Evolutionary conservation across 2,329 filamentous ascomycete genomes (phyloP).

Genomic region (Ophiostoma himal-ulmi): DNA sequence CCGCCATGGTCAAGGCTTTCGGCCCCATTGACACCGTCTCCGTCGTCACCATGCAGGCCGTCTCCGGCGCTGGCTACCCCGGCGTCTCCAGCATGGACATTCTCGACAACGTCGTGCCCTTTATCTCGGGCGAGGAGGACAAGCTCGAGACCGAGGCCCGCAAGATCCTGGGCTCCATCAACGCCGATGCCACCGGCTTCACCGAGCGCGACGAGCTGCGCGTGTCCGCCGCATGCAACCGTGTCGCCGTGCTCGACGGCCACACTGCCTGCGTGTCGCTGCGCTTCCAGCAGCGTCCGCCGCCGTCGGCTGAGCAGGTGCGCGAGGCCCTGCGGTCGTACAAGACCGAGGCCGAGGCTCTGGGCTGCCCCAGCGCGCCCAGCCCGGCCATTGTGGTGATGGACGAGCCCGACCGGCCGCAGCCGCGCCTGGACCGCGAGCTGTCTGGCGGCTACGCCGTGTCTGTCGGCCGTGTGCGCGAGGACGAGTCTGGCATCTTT

Average conservation of each 20-base stretch:
- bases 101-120: constrained; percentile 92
- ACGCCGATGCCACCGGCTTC: constrained; percentile 66
- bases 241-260: constrained; percentile 90
- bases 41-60: constrained; percentile 91
- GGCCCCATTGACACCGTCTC: constrained; percentile 69
- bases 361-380: constrained; percentile 86
- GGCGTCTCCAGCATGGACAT: constrained; percentile 93
- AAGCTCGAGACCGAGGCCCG: constrained; percentile 92
- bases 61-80: constrained; percentile 87
- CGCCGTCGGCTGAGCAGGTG: constrained; percentile 69
- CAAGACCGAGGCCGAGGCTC: constrained; percentile 69
- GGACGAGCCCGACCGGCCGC: constrained; percentile 83
- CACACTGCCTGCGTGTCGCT: constrained; percentile 93
- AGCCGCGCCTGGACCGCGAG: constrained; percentile 84
- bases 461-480: constrained; percentile 78
- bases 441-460: constrained; percentile 82
- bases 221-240: constrained; percentile 83
- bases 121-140: constrained; percentile 88
- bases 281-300: constrained; percentile 67
- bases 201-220: constrained; percentile 66
- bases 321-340: constrained; percentile 75
- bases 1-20: constrained; percentile 79
- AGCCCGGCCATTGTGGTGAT: constrained; percentile 76
- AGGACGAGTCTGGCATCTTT: constrained; percentile 83
- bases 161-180: constrained; percentile 82